phyloP scores from a whole-genome alignment of 2,329 filamentous ascomycete species.

The Diaporthe amygdali region DNA sequence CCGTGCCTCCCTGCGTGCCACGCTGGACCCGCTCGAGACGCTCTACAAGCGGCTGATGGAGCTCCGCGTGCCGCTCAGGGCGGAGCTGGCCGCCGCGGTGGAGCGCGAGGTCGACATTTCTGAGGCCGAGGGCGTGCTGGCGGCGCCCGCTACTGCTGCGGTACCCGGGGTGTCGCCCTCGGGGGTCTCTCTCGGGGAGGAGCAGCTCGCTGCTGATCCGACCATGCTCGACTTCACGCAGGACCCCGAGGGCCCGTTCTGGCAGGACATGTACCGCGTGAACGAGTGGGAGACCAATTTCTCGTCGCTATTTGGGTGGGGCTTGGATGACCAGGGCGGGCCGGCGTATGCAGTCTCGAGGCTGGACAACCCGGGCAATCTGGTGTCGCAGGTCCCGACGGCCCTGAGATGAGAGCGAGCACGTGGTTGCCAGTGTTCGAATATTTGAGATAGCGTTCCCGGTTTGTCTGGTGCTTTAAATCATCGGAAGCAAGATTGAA shows the following conservation, averaged over 20 bases:
- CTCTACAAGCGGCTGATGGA: constrained; percentile 11
- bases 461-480: background rate
- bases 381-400: background rate
- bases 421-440: background rate
- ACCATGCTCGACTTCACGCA: background rate
- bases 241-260: constrained; percentile 16
- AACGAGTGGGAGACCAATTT: constrained; percentile 21
- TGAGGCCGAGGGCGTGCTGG: too few species aligned
- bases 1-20: background rate
- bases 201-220: background rate
- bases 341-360: background rate
- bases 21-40: constrained; percentile 13
- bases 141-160: background rate
- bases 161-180: background rate
- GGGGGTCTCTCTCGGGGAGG: background rate
- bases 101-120: background rate
- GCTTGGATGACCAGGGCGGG: background rate
- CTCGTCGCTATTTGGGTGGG: constrained; percentile 19
- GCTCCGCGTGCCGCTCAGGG: constrained; percentile 7
- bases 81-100: constrained; percentile 15
- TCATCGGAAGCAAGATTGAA: background rate
- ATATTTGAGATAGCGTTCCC: background rate
- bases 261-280: constrained; percentile 13
- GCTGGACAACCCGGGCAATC: background rate
- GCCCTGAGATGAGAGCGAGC: background rate